These are phyloP conservation scores for Closterium sp. DNA, from an alignment of 139 green algal genomes.

Conservation along the genomic window DNA sequence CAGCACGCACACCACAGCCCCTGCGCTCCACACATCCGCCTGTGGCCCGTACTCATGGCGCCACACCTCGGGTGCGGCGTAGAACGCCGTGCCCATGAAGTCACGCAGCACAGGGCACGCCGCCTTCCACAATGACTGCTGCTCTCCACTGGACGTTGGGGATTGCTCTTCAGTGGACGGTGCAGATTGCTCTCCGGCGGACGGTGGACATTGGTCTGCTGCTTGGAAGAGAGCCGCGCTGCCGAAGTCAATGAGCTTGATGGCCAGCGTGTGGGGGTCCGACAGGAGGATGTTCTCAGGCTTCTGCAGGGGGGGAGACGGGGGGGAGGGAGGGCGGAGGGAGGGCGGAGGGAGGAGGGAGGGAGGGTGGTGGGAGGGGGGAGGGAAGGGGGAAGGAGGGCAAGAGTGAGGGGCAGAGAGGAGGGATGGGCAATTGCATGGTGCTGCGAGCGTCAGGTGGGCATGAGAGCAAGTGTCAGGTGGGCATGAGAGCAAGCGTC, in stretches of 20 bases:
- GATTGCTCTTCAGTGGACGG: no score
- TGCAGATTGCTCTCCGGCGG: no score
- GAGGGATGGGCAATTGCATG: no score
- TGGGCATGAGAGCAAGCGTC: no score
- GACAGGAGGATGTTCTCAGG: constrained; percentile 35
- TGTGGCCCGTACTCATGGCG: not conserved
- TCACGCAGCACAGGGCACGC: constrained; percentile 2
- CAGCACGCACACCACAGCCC: constrained; percentile 25
- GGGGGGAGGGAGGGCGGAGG: not conserved
- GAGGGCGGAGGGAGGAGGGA: not conserved
- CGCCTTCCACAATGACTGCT: no score
- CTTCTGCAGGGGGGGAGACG: not conserved
- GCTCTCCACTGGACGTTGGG: no score
- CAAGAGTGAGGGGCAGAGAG: no score
- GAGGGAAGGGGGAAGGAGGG: not conserved
- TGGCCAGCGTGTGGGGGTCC: not conserved
- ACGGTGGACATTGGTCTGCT: not conserved
- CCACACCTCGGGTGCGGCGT: constrained; percentile 32
- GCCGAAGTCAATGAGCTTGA: constrained; percentile 38
- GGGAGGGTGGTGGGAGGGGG: not conserved
- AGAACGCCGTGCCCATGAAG: constrained; percentile 46
- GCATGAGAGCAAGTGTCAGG: no score
- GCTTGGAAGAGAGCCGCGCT: constrained; percentile 12
- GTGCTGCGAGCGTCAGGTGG: no score
- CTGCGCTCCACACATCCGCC: constrained; percentile 28